These are phyloP conservation scores for Fusarium irregulare DNA, from an alignment of 2,329 filamentous ascomycete species.

Conservation along the genomic window DNA sequence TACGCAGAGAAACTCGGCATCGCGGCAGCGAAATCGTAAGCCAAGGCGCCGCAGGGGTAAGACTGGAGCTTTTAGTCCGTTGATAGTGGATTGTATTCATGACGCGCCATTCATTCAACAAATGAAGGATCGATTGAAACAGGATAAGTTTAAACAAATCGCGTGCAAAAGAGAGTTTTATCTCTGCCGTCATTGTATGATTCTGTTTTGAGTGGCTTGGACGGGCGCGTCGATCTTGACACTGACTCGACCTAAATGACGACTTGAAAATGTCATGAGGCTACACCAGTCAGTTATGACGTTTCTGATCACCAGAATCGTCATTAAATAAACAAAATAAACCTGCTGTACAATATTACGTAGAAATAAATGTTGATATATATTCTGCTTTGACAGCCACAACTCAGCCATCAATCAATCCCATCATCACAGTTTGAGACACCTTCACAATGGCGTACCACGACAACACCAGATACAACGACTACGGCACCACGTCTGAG, in stretches of 20 bases:
- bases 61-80: neutral
- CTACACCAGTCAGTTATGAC: neutral
- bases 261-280: neutral
- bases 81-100: neutral
- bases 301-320: neutral
- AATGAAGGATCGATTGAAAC: neutral
- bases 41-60: neutral
- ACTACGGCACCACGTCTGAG: conserved; percentile 4
- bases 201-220: neutral
- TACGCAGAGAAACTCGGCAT: neutral
- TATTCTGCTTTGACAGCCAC: neutral
- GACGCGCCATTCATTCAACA: neutral
- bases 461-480: neutral
- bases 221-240: neutral
- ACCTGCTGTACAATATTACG: neutral
- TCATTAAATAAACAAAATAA: neutral
- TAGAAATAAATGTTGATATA: neutral
- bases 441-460: neutral
- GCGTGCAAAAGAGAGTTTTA: neutral
- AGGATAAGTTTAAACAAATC: neutral
- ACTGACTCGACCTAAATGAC: neutral
- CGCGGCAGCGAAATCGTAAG: neutral
- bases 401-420: neutral
- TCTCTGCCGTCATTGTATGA: neutral
- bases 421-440: too few relatives aligned